A percentile compares a stretch with the other conserved stretches of the same genome.
phyloP scores from a whole-genome alignment of 805 yeast genomes.

The Blastobotrys robertii region DNA sequence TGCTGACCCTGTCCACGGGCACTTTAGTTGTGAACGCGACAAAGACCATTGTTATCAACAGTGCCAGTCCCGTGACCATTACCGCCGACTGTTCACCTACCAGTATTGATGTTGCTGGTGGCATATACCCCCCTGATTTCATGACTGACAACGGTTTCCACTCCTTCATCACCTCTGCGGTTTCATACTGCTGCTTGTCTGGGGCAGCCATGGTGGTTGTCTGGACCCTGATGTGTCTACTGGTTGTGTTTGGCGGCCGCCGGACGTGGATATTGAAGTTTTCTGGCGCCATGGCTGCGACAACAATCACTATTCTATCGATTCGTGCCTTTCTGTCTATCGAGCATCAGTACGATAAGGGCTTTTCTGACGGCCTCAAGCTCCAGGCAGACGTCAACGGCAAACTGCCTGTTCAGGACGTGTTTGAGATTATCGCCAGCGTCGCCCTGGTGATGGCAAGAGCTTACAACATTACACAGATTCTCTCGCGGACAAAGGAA shows the following conservation, averaged over 20 bases:
- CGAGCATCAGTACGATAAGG: slow-evolving; percentile 1
- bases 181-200: neutral
- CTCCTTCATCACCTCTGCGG: neutral
- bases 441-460: slow-evolving; percentile 9
- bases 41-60: slow-evolving; percentile 5
- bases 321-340: slow-evolving; percentile 4
- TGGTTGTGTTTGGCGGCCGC: neutral
- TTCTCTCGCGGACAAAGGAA: slow-evolving; percentile 15
- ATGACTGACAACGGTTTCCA: neutral
- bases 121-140: neutral
- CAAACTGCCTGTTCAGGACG: neutral
- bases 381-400: slow-evolving; percentile 4
- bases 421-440: slow-evolving; percentile 5
- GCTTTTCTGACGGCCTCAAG: slow-evolving; percentile 3
- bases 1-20: slow-evolving; percentile 8
- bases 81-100: slow-evolving; percentile 8
- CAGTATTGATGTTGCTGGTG: slow-evolving; percentile 3
- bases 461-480: slow-evolving; percentile 10
- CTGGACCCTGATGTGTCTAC: neutral
- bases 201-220: slow-evolving; percentile 4
- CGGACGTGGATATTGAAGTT: neutral
- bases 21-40: slow-evolving; percentile 9
- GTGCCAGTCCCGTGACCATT: slow-evolving; percentile 4
- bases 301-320: slow-evolving; percentile 6
- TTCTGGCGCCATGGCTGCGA: neutral